Evolutionary conservation across 2,329 filamentous ascomycete genomes (phyloP).

Genomic region (Mariannaea sp.): DNA sequence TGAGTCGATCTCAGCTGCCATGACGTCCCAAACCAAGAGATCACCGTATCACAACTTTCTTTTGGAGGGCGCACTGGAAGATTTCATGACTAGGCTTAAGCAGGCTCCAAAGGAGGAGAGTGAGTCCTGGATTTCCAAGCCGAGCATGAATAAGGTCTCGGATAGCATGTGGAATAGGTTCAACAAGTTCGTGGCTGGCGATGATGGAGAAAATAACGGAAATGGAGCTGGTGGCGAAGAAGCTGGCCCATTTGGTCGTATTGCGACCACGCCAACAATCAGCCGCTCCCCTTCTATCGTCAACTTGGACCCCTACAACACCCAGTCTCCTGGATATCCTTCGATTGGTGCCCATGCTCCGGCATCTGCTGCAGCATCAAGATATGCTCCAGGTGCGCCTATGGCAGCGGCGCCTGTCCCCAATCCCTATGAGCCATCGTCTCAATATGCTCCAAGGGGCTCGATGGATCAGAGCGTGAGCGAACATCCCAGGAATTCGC

Average conservation of each 20-base stretch:
- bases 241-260: conserved; percentile 79
- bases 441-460: conserved; percentile 50
- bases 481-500: conserved; percentile 42
- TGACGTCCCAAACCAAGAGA: conserved; percentile 79
- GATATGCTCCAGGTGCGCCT: conserved; percentile 42
- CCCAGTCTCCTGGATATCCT: conserved; percentile 44
- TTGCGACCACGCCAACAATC: conserved; percentile 74
- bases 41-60: conserved; percentile 84
- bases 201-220: conserved; percentile 82
- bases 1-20: conserved; percentile 76
- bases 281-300: conserved; percentile 74
- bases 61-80: conserved; percentile 78
- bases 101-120: conserved; percentile 82
- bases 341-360: conserved; percentile 41
- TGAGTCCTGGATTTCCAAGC: conserved; percentile 90
- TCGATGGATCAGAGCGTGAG: conserved; percentile 39
- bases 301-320: conserved; percentile 76
- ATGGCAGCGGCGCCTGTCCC: conserved; percentile 21
- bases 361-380: conserved; percentile 45
- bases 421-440: conserved; percentile 46
- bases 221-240: conserved; percentile 65
- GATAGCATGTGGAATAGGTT: conserved; percentile 90
- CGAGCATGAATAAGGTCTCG: conserved; percentile 94
- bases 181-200: conserved; percentile 94
- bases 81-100: conserved; percentile 80